phyloP scores from a whole-genome alignment of 805 yeast genomes.

The Pichia eremophila region DNA sequence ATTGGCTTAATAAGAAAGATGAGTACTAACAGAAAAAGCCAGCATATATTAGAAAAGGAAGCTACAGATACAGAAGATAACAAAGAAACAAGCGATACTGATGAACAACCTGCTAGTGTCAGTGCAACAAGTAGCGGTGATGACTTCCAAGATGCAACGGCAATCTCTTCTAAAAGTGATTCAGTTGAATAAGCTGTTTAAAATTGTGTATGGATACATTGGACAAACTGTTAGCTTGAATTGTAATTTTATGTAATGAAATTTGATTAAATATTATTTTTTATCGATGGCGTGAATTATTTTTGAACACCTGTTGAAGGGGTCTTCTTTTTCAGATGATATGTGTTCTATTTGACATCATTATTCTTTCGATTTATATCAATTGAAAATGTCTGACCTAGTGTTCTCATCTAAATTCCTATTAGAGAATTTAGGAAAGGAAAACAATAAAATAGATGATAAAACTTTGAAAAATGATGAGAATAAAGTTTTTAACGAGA shows the following conservation, averaged over 20 bases:
- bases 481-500: no score
- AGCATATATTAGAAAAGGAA: no score
- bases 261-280: no score
- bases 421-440: background rate
- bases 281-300: no score
- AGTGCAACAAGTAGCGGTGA: background rate
- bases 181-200: no score
- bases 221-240: no score
- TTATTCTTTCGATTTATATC: background rate
- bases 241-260: no score
- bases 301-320: no score
- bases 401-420: background rate
- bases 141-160: conserved; percentile 20
- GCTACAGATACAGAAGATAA: background rate
- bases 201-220: no score
- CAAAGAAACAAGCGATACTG: conserved; percentile 6
- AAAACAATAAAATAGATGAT: background rate
- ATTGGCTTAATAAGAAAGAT: background rate
- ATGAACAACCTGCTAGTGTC: conserved; percentile 2
- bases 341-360: no score
- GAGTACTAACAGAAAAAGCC: no score
- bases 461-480: background rate
- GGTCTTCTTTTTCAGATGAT: no score
- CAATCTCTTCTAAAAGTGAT: conserved; percentile 3
- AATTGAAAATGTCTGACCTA: background rate